Evolutionary conservation across 805 yeast genomes (phyloP), one percentile per base, ranked within the genome.

Genomic region (Cyberlindnera americana): DNA sequence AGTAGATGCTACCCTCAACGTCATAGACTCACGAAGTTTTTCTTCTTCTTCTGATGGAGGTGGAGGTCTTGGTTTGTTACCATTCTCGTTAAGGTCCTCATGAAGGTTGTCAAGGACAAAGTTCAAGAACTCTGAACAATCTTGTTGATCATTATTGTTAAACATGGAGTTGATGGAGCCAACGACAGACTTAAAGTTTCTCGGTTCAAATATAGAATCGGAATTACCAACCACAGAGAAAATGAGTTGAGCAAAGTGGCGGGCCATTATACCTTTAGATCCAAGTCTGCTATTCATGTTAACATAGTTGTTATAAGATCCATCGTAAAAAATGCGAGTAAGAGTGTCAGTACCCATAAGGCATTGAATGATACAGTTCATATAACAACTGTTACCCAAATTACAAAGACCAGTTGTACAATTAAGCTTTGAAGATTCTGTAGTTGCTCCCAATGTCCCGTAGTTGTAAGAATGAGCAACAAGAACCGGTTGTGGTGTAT

Each of bases 291-390:
- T 86, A 47, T 77, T 71, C 23, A 79, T 65, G 54, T 90, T 89
- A 35, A 90, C 80, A 56, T 82, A 83, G 40, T 72, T 72, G 45
- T 72, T 70, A 60, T 80, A 88, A 1, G 77, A 61, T 12, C 78
- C 79, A 47, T 71, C 62, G 31, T 81, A 64, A 53, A 90, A 84
- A 40, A 83, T 76, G 33, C 66, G 68, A 3, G 81, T 70, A 19
- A 90, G 62, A 43, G 77, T 79, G 1, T 78, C 77, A 0, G 91
- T 79, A 1, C 91, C 90, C 4, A 81, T 70, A 25, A 91, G 59
- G 59, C 96, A 87, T 62, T 90, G 98, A n/a, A 90, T 61, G 3
- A 84, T 72, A 49, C 95, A 83, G 62, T 90, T 90, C 89, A 90
- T 83, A 61, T 90, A 90, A 60, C 97, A 90, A 0, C 95, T 84